Base-by-base conservation (phyloP, 1,284 basidiomycete species). In the Marasmius fiardii region DNA sequence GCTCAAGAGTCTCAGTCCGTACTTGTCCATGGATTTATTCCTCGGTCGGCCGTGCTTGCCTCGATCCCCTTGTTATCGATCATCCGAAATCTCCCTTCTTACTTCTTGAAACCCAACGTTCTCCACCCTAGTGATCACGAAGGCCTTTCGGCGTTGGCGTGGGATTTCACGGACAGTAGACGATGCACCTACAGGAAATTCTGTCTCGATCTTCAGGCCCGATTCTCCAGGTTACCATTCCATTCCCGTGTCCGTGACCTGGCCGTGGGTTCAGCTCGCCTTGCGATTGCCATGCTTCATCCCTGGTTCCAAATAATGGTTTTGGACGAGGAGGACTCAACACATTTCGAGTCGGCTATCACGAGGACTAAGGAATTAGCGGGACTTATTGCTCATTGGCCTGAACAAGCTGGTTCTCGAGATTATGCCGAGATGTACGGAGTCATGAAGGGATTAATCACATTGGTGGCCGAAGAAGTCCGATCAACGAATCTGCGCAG, bases 1-100 rank as follows among this genome's bases (percentile, higher is more conserved):
- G 84, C 86, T 14, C 73, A 83, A 56, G 88, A 90, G 63, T 83
- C 88, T 14, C 88, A 90, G 64, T 80, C 83, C 59, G 86, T 88
- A 34, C 80, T 90, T 55, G 78, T 90, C 33, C 76, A 86, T 64
- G 86, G 84, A 26, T 80, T 77, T 60, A 81, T 90, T 54, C 85
- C 88, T 20, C 72, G 75, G 18, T 74, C 75, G 26, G 86, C 87
- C 10, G 80, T 90, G 55, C 73, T 88, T 35, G 73, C 85, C 11
- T 89, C 88, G 21, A 73, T 90, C 35, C 86, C 88, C 0, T 78
- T 90, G 53, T 73, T 82, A 39, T 74, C 77, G 24, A 68, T 90
- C 57, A 69, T 90, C 54, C 75, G 80, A 58, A 82, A 80, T 63
- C 76, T 90, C 31, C 88, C 88, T 0, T 83, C 84, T 10, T 90